phyloP scores from a whole-genome alignment of 306 rosid species.

The Amphicarpaea edgeworthii region DNA sequence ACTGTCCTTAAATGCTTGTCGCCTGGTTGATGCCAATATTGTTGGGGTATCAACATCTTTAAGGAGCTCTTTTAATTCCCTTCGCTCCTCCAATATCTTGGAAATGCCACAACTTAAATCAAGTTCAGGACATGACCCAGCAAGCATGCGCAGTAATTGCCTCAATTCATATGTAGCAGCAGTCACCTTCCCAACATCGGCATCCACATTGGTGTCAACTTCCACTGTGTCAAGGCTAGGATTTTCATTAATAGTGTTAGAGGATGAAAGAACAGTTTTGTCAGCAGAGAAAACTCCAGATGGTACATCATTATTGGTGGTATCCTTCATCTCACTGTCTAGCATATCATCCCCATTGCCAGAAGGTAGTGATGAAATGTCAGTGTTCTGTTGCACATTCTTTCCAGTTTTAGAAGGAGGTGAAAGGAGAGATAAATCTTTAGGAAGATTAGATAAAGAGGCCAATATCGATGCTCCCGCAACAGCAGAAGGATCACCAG shows the following conservation, averaged over 20 bases:
- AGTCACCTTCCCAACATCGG: conserved; percentile 63
- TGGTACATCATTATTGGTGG: conserved; percentile 51
- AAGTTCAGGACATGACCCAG: conserved; percentile 66
- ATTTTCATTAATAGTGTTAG: conserved; percentile 60
- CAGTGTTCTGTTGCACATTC: conserved; percentile 63
- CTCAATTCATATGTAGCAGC: conserved; percentile 58
- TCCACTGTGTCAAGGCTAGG: conserved; percentile 61
- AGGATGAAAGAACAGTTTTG: conserved; percentile 58
- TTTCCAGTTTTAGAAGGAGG: conserved; percentile 68
- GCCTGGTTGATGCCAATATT: conserved; percentile 61
- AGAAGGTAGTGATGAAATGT: conserved; percentile 58
- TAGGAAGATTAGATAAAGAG: conserved; percentile 72
- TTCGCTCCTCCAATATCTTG: conserved; percentile 71
- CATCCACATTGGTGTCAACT: conserved; percentile 56
- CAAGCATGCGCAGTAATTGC: conserved; percentile 70
- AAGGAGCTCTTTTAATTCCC: conserved; percentile 69
- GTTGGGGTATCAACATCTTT: conserved; percentile 70
- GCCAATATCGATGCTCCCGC: conserved; percentile 92
- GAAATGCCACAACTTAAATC: conserved; percentile 70
- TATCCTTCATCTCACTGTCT: conserved; percentile 68
- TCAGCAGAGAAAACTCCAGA: conserved; percentile 58
- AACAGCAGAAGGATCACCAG: conserved; percentile 91
- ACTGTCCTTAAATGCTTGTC: conserved; percentile 77
- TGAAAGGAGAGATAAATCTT: conserved; percentile 70
- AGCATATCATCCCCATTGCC: conserved; percentile 58